Conservation (phyloP, 352 stramenopile genomes). For the Pythium rhizo-oryzae region DNA sequence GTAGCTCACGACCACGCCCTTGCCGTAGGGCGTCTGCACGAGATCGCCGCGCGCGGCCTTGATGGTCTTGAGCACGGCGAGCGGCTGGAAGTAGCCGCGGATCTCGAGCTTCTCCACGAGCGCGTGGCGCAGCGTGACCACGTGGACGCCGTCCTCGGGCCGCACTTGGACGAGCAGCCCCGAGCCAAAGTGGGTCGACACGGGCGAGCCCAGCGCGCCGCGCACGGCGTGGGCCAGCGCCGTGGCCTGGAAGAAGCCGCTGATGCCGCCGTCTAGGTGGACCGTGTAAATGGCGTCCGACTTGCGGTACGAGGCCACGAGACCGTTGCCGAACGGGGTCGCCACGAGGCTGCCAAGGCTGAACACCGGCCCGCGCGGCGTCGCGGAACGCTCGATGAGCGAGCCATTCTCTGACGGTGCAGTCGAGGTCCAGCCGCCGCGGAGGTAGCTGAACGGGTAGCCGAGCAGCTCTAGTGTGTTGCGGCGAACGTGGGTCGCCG, state of each 20-base stretch:
- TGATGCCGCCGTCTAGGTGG: constrained; percentile 37
- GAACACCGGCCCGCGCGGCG: constrained; percentile 32
- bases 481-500: constrained; percentile 35
- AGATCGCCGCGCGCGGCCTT: constrained; percentile 76
- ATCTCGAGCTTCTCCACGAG: constrained; percentile 49
- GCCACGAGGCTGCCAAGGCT: constrained; percentile 49
- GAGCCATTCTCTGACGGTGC: constrained; percentile 29
- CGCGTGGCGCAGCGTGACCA: constrained; percentile 63
- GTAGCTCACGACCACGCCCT: constrained; percentile 71
- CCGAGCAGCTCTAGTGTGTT: constrained; percentile 77
- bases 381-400: neutral
- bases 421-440: constrained; percentile 35
- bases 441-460: constrained; percentile 73
- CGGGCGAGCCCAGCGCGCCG: constrained; percentile 57
- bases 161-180: constrained; percentile 64
- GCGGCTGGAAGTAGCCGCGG: constrained; percentile 63
- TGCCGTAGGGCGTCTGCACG: constrained; percentile 78
- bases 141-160: constrained; percentile 65
- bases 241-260: constrained; percentile 51
- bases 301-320: constrained; percentile 47
- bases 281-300: constrained; percentile 64
- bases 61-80: constrained; percentile 53
- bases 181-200: constrained; percentile 71
- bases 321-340: constrained; percentile 71
- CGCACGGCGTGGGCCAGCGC: constrained; percentile 44